Evolutionary conservation across 139 green algal species (phyloP), one percentile per base, ranked within the genome.

Genomic region (Chlorella sorokiniana): DNA sequence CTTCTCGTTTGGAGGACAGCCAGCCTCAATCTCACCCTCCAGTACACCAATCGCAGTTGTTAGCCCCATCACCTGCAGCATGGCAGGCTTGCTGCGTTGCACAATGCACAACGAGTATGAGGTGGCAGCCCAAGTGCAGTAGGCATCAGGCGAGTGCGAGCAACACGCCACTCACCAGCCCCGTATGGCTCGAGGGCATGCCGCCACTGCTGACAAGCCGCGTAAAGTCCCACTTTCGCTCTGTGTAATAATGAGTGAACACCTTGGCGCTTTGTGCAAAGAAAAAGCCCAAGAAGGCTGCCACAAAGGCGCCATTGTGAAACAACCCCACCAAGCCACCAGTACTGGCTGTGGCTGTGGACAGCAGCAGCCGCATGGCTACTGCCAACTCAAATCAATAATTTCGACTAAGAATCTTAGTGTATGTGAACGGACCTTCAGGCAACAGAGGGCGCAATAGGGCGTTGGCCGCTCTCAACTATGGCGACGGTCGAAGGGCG

Each of bases 101-200:
- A 14, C 4, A 31, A 38, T 38, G 23, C 22, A 68, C 61, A n/a
- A 68, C 11, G 23, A 68, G 29, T 40, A 38, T 68, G 8, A n/a
- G 8, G 61, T 16, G 27, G 52, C 10, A 22, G 52, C 52, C 5
- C 3, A 20, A 65, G 56, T 22, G 18, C 56, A 10, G 56, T 22
- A n/a, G 10, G 22, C 23, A 22, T 16, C 56, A 65, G 56, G 18
- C 29, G 56, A 29, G 22, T 10, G 10, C n/a, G 56, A 6, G 10
- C 18, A n/a, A 31, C 18, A 6, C 22, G 9, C 31, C 4, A 33
- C 85, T 75, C 62, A 96, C 92, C 37, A 94, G 84, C 16, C 90
- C 89, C 16, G 91, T 95, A 78, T 97, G 92, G 1, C 84, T 91
- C 16, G 89, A 94, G 3, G 91, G 93, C 93, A 97, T 97, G 59